Evolutionary conservation across 2,329 filamentous ascomycete species (phyloP), one percentile per base, ranked within the genome.

Genomic region (Aspergillus pseudoviridinutans): DNA sequence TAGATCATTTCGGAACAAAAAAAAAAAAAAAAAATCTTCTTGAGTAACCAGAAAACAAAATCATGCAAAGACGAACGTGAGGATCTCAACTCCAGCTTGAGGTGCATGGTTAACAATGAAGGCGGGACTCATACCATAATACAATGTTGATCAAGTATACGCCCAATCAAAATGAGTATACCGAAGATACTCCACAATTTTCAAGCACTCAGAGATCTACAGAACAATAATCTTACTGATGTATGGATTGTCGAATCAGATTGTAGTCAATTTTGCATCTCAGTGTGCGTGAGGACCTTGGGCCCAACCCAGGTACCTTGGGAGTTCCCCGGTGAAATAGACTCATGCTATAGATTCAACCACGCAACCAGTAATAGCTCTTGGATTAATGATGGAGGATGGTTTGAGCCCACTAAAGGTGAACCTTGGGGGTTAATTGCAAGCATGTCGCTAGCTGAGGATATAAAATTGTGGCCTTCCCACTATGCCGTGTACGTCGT

Each of bases 401-500:
- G 1, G 12, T 44, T 22, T 14, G 14, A 17, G 32, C 32, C 0
- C 32, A 7, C 17, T 27, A 24, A 17, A 47, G 24, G 8, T 6
- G 44, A 17, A 47, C 44, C 44, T 47, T 47, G 44, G 44, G 44
- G 44, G 44, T 47, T 47, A 24, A 38, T 38, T 38, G 32, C 32
- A 17, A n/a, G 32, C 14, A 38, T 38, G 20, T 44, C 41, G 41
- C 8, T 44, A 4, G 41, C 8, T 20, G 2, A 20, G 1, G 41
- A 24, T 44, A 44, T 44, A 44, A 44, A 44, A 44, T 20, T 20
- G n/a, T 4, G 8, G n/a, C 41, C 8, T 44, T 12, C 20, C 8
- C 22, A 6, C 20, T 7, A 38, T 56, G 84, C 8, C 22, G 22
- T 5, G 10, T 27, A 14, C 14, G 12, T 25, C 22, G n/a, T 25